Evolutionary conservation across 768 basidiomycete species (phyloP).

Genomic region (Tricholoma terreum): DNA sequence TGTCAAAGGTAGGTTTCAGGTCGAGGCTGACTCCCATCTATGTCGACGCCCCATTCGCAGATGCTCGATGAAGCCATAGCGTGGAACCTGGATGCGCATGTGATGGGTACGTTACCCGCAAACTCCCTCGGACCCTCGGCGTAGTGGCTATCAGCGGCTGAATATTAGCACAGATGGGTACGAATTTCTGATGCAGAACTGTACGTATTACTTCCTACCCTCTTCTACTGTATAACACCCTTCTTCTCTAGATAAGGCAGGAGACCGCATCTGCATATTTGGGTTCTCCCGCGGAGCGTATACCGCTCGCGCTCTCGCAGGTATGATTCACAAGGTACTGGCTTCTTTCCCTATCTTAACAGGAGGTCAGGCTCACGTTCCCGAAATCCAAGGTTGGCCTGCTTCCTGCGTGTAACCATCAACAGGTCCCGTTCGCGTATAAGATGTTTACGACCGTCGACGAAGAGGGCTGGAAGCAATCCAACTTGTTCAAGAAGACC

Average conservation of each 20-base stretch:
- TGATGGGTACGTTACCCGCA: constrained; percentile 36
- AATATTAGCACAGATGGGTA: constrained; percentile 45
- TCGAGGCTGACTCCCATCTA: neutral
- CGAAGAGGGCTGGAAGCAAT: constrained; percentile 24
- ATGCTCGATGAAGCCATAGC: constrained; percentile 43
- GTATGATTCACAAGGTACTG: constrained; percentile 53
- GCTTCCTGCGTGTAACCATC: constrained; percentile 48
- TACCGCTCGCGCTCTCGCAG: constrained; percentile 41
- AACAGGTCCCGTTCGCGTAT: constrained; percentile 62
- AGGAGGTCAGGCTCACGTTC: no score
- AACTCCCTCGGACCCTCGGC: no score
- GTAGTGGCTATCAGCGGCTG: no score
- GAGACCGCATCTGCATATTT: constrained; percentile 53
- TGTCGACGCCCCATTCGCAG: constrained; percentile 13
- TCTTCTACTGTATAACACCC: neutral
- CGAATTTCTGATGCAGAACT: constrained; percentile 60
- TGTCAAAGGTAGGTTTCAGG: constrained; percentile 37
- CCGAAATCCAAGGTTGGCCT: constrained; percentile 50
- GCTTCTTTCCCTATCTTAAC: constrained; percentile 9
- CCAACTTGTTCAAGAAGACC: constrained; percentile 40
- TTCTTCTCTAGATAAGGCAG: constrained; percentile 32
- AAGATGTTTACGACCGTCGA: constrained; percentile 41
- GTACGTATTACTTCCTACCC: constrained; percentile 23
- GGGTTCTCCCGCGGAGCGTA: constrained; percentile 59
- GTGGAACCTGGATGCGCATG: constrained; percentile 50